Evolutionary conservation across 2,329 filamentous ascomycete species (phyloP).

Genomic region (Colletotrichum acutatum): DNA sequence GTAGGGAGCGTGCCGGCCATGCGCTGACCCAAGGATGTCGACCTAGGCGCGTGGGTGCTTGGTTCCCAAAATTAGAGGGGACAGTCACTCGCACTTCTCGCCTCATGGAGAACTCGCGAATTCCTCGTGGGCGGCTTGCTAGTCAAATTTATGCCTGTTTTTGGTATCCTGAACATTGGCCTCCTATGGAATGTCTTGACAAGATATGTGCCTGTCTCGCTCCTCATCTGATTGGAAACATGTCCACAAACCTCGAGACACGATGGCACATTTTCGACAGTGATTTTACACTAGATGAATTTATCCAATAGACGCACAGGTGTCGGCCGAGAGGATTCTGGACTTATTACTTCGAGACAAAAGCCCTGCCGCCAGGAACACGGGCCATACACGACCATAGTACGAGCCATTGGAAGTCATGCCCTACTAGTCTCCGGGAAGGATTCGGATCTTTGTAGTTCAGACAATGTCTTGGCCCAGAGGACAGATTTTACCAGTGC

Average conservation of each 20-base stretch:
- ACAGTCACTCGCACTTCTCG: not conserved
- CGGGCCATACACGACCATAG: not conserved
- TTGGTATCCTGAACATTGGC: not conserved
- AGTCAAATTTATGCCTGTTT: not conserved
- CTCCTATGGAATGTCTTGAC: not conserved
- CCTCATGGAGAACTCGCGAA: not conserved
- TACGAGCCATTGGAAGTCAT: not conserved
- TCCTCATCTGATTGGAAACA: not conserved
- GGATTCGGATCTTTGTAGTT: not conserved
- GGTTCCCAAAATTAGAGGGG: too few relatives aligned
- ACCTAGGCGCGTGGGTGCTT: not conserved
- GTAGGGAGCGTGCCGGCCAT: not conserved
- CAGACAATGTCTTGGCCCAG: not conserved
- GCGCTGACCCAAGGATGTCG: not conserved
- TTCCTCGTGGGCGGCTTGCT: not conserved
- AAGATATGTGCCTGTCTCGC: not conserved
- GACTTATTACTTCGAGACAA: not conserved
- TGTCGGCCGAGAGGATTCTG: too few relatives aligned
- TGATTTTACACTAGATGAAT: not conserved
- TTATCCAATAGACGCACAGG: not conserved
- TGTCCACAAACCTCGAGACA: not conserved
- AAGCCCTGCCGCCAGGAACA: not conserved
- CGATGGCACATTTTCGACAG: not conserved
- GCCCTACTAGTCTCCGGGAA: not conserved
- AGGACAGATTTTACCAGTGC: conserved; percentile 66